Evolutionary conservation across 2,329 filamentous ascomycete genomes (phyloP), one percentile per base, ranked within the genome.

Genomic region (Mycosphaerella arachidis): DNA sequence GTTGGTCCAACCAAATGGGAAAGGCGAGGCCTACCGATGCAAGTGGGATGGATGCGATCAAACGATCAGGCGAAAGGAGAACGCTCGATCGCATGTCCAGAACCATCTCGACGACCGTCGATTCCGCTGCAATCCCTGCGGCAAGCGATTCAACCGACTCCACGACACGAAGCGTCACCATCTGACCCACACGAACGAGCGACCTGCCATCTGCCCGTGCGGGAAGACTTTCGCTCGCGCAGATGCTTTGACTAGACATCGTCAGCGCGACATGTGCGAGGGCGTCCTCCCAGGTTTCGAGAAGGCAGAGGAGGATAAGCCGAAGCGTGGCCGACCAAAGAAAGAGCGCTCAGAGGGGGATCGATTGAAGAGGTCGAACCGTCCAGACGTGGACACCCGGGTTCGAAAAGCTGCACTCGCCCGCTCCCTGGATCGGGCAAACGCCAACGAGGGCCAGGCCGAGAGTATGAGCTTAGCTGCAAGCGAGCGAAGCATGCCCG

Each of bases 11-110:
- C 79, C 79, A 61, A 72, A 78, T 48, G 69, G 73, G 5, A 67
- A 67, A 16, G 77, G 73, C 55, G 74, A 75, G 63, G 76, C 79
- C 40, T 81, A 78, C 75, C 78, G 74, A 10, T 82, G 79, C 68
- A 71, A 81, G 16, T 81, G 75, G 68, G 79, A 91, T 8, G 87
- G 86, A 30, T 99, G 94, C 75, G 84, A 87, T 67, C 96, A 96
- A 75, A 85, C 87, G 56, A 97, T 99, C 72, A 93, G 92, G n/a
- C 86, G 94, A 68, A 96, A 97, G 75, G 94, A 99, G 75, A 97
- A 99, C 77, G 97, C 97, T 80, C 96, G 96, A 74, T 96, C 92
- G 0, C 94, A 99, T 74, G 91, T 99, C 13, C 94, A 99, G 77
- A 99, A 94, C 3, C 94, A 99, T 76, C 87, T 99, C 65, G 94